Percentiles rank a stretch among this genome's conserved stretches.
Conservation (phyloP, 345 rosid genomes). For the Populus euphratica region DNA sequence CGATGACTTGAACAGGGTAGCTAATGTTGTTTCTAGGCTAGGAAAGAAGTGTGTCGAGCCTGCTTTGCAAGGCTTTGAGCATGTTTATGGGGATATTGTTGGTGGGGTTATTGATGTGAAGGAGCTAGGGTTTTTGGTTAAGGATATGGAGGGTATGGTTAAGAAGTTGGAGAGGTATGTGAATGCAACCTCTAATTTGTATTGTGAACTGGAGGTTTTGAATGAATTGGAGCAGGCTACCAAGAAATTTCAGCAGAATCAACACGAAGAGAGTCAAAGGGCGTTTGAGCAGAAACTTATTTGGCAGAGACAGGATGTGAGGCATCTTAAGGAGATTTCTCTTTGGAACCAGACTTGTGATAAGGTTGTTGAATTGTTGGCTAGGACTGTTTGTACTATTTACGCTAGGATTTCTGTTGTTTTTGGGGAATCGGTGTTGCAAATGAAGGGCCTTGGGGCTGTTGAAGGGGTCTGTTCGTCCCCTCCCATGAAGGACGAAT, state of each 20-base stretch:
- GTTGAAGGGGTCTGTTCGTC: slow-evolving; percentile 19
- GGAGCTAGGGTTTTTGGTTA: slow-evolving; percentile 79
- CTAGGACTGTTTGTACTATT: slow-evolving; percentile 80
- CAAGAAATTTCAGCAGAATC: slow-evolving; percentile 71
- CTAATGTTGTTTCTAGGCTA: slow-evolving; percentile 73
- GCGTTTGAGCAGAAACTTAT: slow-evolving; percentile 88
- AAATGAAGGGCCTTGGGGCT: slow-evolving; percentile 12
- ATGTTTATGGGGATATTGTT: slow-evolving; percentile 76
- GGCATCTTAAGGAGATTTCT: slow-evolving; percentile 78
- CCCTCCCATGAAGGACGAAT: slow-evolving; percentile 27
- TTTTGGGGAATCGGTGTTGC: slow-evolving; percentile 55
- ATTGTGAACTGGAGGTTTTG: slow-evolving; percentile 84
- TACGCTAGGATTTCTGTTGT: slow-evolving; percentile 65
- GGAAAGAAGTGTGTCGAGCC: slow-evolving; percentile 87
- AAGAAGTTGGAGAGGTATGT: slow-evolving; percentile 88
- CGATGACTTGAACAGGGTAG: slow-evolving; percentile 75
- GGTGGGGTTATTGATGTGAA: slow-evolving; percentile 74
- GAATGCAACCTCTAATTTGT: slow-evolving; percentile 64
- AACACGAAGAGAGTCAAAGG: slow-evolving; percentile 75
- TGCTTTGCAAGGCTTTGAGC: slow-evolving; percentile 92
- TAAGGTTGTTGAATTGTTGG: slow-evolving; percentile 85
- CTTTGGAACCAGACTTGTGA: slow-evolving; percentile 89
- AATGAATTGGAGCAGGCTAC: slow-evolving; percentile 78
- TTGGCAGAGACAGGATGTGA: slow-evolving; percentile 96
- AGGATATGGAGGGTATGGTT: slow-evolving; percentile 90